These are phyloP conservation scores for Penicillium pulvis DNA, from an alignment of 495 filamentous ascomycete species.

Conservation along the genomic window DNA sequence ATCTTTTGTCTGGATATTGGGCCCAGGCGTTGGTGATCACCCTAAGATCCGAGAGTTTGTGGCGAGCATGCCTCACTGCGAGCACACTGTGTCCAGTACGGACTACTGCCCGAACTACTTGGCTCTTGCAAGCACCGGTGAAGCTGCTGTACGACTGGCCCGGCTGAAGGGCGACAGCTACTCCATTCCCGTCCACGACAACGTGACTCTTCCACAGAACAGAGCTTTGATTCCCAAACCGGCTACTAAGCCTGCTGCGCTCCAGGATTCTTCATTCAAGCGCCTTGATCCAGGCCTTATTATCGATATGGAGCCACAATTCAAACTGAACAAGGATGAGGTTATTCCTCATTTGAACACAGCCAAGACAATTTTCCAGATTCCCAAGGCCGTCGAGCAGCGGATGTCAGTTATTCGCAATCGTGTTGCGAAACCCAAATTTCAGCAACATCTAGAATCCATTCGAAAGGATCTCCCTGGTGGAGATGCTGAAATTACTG, in stretches of 20 bases:
- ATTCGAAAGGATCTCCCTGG: conserved; percentile 59
- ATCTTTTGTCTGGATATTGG: conserved; percentile 80
- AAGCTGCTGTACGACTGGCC: conserved; percentile 64
- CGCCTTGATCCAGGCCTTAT: conserved; percentile 51
- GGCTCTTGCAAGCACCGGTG: conserved; percentile 62
- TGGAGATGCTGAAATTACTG: conserved; percentile 75
- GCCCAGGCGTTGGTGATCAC: conserved; percentile 63
- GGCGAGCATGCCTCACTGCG: conserved; percentile 53
- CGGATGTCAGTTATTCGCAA: conserved; percentile 32
- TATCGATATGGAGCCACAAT: conserved; percentile 67
- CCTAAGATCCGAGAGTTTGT: conserved; percentile 68
- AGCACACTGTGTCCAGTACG: conserved; percentile 74
- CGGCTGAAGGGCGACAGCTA: conserved; percentile 70
- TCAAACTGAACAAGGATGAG: conserved; percentile 51
- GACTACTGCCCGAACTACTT: conserved; percentile 75
- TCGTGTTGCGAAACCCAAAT: conserved; percentile 28
- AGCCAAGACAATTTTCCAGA: conserved; percentile 30
- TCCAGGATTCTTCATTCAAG: conserved; percentile 26
- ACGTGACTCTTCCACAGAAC: conserved; percentile 43
- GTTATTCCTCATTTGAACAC: conserved; percentile 58
- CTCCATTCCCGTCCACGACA: conserved; percentile 61
- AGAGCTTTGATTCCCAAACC: conserved; percentile 20
- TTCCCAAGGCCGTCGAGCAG: conserved; percentile 47
- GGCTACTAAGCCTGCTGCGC: conserved; percentile 11
- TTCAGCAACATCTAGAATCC: conserved; percentile 37